These are phyloP conservation scores for Rhododendron mucronatum DNA, from an alignment of 148 eudicot species.

Conservation along the genomic window DNA sequence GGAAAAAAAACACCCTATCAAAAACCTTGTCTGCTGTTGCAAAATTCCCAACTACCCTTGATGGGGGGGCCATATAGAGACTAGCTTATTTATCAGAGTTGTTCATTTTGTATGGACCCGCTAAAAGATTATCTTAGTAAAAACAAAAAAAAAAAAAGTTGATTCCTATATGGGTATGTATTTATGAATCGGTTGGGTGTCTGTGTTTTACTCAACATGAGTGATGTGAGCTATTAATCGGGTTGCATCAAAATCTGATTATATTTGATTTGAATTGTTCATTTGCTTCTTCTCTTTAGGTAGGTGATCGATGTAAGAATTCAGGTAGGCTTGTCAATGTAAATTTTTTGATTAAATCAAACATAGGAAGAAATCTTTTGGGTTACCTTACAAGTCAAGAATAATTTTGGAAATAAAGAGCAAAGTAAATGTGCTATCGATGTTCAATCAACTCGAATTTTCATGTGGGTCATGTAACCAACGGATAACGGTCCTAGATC, in stretches of 20 bases:
- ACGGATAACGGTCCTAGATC: not conserved
- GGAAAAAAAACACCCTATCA: not conserved
- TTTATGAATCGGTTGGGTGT: not conserved
- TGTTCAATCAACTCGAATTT: not conserved
- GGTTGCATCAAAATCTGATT: too few species aligned
- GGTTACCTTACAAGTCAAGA: not conserved
- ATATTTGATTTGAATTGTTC: not conserved
- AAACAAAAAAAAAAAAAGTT: too few species aligned
- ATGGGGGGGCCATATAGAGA: not conserved
- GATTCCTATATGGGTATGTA: not conserved
- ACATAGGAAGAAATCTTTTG: too few species aligned
- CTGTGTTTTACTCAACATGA: not conserved
- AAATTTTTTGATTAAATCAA: not conserved
- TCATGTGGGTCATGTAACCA: not conserved
- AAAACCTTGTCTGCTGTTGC: not conserved
- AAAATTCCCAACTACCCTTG: not conserved
- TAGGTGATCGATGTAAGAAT: too few species aligned
- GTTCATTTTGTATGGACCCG: not conserved
- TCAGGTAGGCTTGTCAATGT: too few species aligned
- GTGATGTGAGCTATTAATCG: not conserved
- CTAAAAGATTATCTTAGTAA: not conserved
- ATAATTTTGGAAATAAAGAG: not conserved
- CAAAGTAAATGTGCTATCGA: not conserved
- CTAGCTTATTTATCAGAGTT: not conserved
- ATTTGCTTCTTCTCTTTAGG: too few species aligned